Base-by-base conservation (phyloP, 2,329 filamentous ascomycete species). In the Fusarium siculi region DNA sequence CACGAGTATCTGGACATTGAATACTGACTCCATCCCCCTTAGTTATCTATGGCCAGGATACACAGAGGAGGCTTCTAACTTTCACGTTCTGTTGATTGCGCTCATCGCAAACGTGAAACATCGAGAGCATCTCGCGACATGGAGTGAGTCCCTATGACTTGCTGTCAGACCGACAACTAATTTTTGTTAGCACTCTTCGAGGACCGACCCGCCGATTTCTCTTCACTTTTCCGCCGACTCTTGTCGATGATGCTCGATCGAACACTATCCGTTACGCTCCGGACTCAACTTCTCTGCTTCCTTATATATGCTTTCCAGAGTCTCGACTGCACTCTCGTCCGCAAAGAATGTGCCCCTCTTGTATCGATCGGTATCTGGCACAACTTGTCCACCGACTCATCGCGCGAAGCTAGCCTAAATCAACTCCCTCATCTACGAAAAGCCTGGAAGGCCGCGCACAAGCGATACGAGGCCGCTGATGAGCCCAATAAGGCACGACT, bases 321-420 rank as follows among this genome's bases (percentile, higher is more conserved):
- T 52, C 87, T 99, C 37, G 97, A 99, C 81, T 95, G 91, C 79
- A 89, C 90, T 42, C 89, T 97, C 63, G 93, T 99, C 55, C 92
- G 96, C 71, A 98, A 98, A 81, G 96, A 99, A 85, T 98, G 96
- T 82, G 96, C 96, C 11, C 94, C 97, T 4, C 85, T 99, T 57
- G 96, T 99, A 25, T 96, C 95, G 18, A 97, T 99, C 76, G 92
- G 93, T 2, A 94, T 96, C 77, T 99, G 96, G 96, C 94, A 98
- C 78, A 97, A 97, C 79, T 84, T 99, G 42, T 93, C 93, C 36
- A 93, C 89, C 63, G 94, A 97, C 39, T 87, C 88, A 66, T 89
- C 91, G 71, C 90, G 94, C 74, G 93, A 97, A 61, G 85, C 85
- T 39, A 89, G 91, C 62, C 87, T 99, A 36, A 91, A 93, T 47